Evolutionary conservation across 495 filamentous ascomycete genomes (phyloP).

Genomic region (Extremus antarcticus): DNA sequence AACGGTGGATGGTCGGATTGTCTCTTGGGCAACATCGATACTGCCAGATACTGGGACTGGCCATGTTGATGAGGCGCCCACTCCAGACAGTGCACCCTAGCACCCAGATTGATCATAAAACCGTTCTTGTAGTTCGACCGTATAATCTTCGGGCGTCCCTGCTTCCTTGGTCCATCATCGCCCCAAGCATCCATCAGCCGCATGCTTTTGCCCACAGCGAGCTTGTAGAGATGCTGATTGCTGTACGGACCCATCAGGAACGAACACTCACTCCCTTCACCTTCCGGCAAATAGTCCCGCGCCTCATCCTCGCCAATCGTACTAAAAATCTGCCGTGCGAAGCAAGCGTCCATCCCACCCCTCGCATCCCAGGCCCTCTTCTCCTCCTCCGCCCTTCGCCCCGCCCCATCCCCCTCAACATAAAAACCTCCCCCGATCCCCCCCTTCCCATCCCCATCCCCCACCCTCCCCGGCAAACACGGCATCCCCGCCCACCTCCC

Average conservation of each 20-base stretch:
- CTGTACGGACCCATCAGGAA: constrained; percentile 43
- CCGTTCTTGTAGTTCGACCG: constrained; percentile 35
- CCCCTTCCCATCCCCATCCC: constrained; percentile 24
- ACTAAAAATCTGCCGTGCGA: constrained; percentile 25
- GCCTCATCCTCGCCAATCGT: constrained; percentile 18
- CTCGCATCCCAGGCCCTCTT: constrained; percentile 43
- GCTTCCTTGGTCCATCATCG: neutral
- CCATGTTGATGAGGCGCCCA: constrained; percentile 48
- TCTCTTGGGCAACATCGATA: constrained; percentile 32
- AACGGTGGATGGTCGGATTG: constrained; percentile 5
- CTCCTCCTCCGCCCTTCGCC: constrained; percentile 41
- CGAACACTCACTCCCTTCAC: constrained; percentile 29
- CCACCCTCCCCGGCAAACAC: constrained; percentile 28
- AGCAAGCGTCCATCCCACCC: constrained; percentile 32
- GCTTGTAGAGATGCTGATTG: constrained; percentile 33
- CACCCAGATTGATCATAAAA: constrained; percentile 49
- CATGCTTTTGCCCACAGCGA: constrained; percentile 34
- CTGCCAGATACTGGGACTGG: constrained; percentile 44
- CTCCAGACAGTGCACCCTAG: constrained; percentile 40
- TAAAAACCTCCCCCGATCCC: neutral
- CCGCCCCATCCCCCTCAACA: constrained; percentile 30
- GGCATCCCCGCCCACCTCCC: constrained; percentile 33
- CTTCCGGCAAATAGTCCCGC: constrained; percentile 35
- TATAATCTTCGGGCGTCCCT: neutral
- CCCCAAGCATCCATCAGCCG: constrained; percentile 39